Evolutionary conservation across 2,329 filamentous ascomycete species (phyloP).

Genomic region (Phialocephala sp.): DNA sequence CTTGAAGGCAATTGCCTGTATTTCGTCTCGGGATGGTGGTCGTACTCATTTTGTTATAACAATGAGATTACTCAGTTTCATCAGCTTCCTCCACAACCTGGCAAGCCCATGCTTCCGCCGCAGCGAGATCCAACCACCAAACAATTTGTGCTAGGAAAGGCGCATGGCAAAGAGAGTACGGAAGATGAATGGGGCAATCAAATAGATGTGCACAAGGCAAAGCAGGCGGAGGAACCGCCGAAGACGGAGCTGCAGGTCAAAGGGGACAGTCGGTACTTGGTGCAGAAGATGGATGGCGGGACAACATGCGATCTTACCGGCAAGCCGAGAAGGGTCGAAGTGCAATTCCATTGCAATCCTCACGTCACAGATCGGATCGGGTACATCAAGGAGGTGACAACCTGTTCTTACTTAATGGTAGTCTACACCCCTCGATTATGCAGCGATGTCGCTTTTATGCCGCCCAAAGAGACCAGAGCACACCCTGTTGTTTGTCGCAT

Average conservation of each 20-base stretch:
- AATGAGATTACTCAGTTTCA: conserved; percentile 75
- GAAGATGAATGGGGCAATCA: conserved; percentile 43
- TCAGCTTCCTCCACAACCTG: conserved; percentile 65
- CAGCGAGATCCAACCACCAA: conserved; percentile 67
- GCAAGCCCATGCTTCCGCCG: conserved; percentile 66
- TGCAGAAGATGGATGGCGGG: conserved; percentile 69
- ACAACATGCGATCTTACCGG: conserved; percentile 74
- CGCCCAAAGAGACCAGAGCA: conserved; percentile 67
- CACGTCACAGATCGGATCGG: conserved; percentile 68
- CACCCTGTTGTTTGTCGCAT: conserved; percentile 67
- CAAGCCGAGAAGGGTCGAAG: conserved; percentile 69
- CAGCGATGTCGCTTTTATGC: conserved; percentile 74
- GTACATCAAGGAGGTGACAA: conserved; percentile 75
- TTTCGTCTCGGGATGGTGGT: conserved; percentile 77
- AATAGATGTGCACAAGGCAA: conserved; percentile 35
- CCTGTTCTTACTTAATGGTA: conserved; percentile 76
- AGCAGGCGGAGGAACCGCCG: conserved; percentile 38
- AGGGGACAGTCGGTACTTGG: conserved; percentile 71
- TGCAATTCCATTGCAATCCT: conserved; percentile 66
- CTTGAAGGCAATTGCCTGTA: conserved; percentile 75
- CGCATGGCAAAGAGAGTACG: conserved; percentile 45
- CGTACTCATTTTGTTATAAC: conserved; percentile 77
- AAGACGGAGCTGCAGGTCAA: conserved; percentile 63
- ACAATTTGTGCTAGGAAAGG: conserved; percentile 67
- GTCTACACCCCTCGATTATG: conserved; percentile 77